Conservation (phyloP, 257 asterid species). For the Oldenlandia corymbosa region DNA sequence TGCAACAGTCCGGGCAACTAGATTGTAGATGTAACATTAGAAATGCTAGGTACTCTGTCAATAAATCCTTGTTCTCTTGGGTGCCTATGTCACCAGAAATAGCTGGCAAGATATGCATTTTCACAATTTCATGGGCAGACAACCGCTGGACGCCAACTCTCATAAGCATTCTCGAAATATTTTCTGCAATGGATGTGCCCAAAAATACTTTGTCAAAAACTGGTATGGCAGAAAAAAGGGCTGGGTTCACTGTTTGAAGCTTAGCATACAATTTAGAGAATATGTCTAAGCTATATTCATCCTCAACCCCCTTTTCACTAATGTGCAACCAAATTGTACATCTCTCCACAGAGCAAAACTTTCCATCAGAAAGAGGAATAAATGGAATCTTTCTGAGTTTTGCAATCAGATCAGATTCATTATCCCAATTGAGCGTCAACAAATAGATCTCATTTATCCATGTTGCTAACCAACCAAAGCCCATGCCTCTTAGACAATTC, state of each 20-base stretch:
- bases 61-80: slow-evolving; percentile 42
- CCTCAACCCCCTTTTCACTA: slow-evolving; percentile 38
- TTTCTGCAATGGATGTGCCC: slow-evolving; percentile 40
- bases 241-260: slow-evolving; percentile 66
- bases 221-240: slow-evolving; percentile 58
- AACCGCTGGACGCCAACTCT: slow-evolving; percentile 80
- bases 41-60: slow-evolving; percentile 80
- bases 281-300: slow-evolving; percentile 45
- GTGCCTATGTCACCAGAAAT: slow-evolving; percentile 43
- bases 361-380: slow-evolving; percentile 84
- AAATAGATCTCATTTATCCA: slow-evolving; percentile 63
- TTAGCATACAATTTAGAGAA: slow-evolving; percentile 65
- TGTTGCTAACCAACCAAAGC: slow-evolving; percentile 68
- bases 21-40: slow-evolving; percentile 84
- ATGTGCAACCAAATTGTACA: slow-evolving; percentile 78
- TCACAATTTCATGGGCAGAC: slow-evolving; percentile 83
- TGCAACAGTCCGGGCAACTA: slow-evolving; percentile 52
- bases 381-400: slow-evolving; percentile 58
- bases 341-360: slow-evolving; percentile 55
- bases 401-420: slow-evolving; percentile 46
- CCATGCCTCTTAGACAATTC: slow-evolving; percentile 60
- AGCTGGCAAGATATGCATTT: slow-evolving; percentile 70
- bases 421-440: slow-evolving; percentile 33
- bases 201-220: slow-evolving; percentile 40
- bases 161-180: slow-evolving; percentile 64